These are phyloP conservation scores for Penicillium robsamsonii DNA, from an alignment of 495 filamentous ascomycete species.

Conservation along the genomic window DNA sequence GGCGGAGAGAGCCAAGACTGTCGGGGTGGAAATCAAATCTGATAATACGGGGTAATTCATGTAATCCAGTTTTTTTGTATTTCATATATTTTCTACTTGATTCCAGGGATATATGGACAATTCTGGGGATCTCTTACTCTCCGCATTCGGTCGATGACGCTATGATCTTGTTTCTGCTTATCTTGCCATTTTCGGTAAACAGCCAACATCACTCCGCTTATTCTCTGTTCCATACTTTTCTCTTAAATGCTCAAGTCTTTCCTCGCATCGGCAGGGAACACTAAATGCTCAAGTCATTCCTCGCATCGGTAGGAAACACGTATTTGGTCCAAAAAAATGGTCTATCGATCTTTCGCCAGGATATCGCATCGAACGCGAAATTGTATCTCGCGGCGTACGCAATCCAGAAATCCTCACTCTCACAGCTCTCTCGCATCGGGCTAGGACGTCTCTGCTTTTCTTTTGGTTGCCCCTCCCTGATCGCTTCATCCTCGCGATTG, in stretches of 20 bases:
- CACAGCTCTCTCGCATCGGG: neutral
- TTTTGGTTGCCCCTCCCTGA: neutral
- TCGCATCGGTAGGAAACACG: too few relatives aligned
- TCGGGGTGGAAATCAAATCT: constrained; percentile 18
- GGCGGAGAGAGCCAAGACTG: constrained; percentile 28
- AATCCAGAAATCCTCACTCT: neutral
- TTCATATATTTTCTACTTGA: neutral
- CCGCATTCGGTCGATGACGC: constrained; percentile 11
- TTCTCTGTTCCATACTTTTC: too few relatives aligned
- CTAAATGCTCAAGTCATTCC: too few relatives aligned
- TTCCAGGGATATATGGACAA: neutral
- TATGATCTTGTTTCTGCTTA: neutral
- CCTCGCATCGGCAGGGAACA: too few relatives aligned
- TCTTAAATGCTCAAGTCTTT: too few relatives aligned
- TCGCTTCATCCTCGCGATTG: neutral
- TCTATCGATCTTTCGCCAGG: neutral
- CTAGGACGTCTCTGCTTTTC: neutral
- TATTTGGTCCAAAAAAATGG: neutral
- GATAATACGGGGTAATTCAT: constrained; percentile 2
- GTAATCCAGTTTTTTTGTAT: neutral
- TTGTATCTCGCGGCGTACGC: neutral
- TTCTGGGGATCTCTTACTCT: neutral
- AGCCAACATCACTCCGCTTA: too few relatives aligned
- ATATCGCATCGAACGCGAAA: constrained; percentile 1
- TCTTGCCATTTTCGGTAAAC: neutral